Percentiles rank a stretch among this genome's conserved stretches.
phyloP scores from a whole-genome alignment of 176 grass and related monocot species.

The Triticum urartu region DNA sequence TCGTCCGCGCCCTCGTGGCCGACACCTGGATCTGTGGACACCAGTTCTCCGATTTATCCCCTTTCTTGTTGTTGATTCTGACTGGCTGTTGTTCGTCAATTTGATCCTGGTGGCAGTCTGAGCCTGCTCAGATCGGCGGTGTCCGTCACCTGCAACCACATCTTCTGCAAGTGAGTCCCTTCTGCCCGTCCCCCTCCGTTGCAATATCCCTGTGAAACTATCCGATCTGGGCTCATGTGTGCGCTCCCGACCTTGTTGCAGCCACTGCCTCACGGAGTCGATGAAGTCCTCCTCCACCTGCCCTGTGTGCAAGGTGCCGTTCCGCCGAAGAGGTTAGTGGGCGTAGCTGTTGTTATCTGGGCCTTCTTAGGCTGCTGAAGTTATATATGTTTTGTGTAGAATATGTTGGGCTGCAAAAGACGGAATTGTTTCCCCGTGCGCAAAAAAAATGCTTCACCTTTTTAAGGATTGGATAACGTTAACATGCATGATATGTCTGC shows the following conservation, averaged over 20 bases:
- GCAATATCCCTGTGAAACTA: background rate
- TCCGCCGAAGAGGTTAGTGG: constrained; percentile 67
- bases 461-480: background rate
- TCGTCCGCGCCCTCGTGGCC: background rate
- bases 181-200: background rate
- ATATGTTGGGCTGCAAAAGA: background rate
- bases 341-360: background rate
- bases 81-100: background rate
- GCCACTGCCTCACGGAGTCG: constrained; percentile 63
- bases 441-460: background rate
- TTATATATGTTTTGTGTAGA: background rate
- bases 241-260: constrained; percentile 15
- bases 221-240: background rate
- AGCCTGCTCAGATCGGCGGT: constrained; percentile 63
- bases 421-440: background rate
- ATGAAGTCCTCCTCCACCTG: constrained; percentile 75
- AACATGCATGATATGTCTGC: background rate
- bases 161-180: constrained; percentile 80
- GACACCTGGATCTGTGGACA: background rate
- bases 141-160: constrained; percentile 79
- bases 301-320: constrained; percentile 86
- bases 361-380: background rate
- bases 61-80: background rate
- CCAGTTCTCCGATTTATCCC: background rate
- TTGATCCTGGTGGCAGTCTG: constrained; percentile 41